Percentiles rank a stretch among this genome's conserved stretches.
These are phyloP conservation scores for Orbilia quercus DNA, from an alignment of 2,329 filamentous ascomycete genomes.

Conservation along the genomic window DNA sequence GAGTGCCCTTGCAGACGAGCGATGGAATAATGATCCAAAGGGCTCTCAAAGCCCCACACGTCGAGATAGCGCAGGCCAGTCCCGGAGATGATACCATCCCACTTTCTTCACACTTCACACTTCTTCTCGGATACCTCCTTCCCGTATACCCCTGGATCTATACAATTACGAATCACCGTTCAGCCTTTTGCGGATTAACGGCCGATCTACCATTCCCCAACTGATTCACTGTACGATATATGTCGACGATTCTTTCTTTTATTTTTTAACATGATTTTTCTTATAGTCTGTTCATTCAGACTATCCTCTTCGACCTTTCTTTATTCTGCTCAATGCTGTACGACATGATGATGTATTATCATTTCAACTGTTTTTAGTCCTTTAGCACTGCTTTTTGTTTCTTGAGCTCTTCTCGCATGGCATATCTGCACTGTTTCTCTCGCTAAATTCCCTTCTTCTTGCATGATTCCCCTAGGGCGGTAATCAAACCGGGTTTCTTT, in stretches of 20 bases:
- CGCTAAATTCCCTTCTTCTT: slow-evolving; percentile 60
- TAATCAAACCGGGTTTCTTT: slow-evolving; percentile 52
- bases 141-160: slow-evolving; percentile 22
- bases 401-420: slow-evolving; percentile 16
- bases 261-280: slow-evolving; percentile 24
- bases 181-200: slow-evolving; percentile 42
- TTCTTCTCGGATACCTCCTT: slow-evolving; percentile 1
- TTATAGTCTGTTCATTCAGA: slow-evolving; percentile 42
- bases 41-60: slow-evolving; percentile 61
- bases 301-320: slow-evolving; percentile 28
- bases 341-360: slow-evolving; percentile 57
- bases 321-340: slow-evolving; percentile 43
- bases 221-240: slow-evolving; percentile 55
- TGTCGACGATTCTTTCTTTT: slow-evolving; percentile 33
- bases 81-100: slow-evolving; percentile 60
- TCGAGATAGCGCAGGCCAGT: slow-evolving; percentile 60
- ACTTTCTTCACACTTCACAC: slow-evolving; percentile 57
- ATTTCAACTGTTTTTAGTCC: slow-evolving; percentile 32
- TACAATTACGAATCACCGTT: slow-evolving; percentile 46
- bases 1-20: slow-evolving; percentile 82
- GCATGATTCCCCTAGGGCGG: slow-evolving; percentile 55
- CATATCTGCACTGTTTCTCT: slow-evolving; percentile 58
- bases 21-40: slow-evolving; percentile 66
- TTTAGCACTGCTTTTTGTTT: slow-evolving; percentile 30
- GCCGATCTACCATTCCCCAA: slow-evolving; percentile 45